Evolutionary conservation across 2,329 filamentous ascomycete genomes (phyloP).

Genomic region (Hymenotorrendiella dingleyae): DNA sequence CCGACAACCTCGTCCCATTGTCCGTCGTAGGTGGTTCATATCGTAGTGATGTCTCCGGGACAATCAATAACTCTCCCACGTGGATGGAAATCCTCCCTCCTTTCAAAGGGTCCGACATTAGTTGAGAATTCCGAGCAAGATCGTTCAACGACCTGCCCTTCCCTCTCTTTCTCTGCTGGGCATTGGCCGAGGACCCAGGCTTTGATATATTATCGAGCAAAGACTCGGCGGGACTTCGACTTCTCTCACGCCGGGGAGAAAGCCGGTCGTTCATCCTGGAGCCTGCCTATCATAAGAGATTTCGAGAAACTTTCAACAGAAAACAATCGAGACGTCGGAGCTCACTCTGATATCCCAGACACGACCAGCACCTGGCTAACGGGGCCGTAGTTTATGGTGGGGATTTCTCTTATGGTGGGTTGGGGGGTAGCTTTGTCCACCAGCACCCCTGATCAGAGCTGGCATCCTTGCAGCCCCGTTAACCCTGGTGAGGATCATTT

Average conservation of each 20-base stretch:
- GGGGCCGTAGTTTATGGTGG: too few relatives aligned
- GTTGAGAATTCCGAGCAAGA: background rate
- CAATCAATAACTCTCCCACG: constrained; percentile 5
- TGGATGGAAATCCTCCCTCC: constrained; percentile 6
- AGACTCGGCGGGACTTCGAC: constrained; percentile 4
- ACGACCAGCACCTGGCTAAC: constrained; percentile 1
- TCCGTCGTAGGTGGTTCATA: background rate
- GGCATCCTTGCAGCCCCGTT: background rate
- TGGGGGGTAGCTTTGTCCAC: too few relatives aligned
- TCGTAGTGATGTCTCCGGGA: background rate
- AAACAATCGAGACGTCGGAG: constrained; percentile 2
- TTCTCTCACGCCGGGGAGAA: constrained; percentile 5
- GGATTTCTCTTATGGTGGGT: too few relatives aligned
- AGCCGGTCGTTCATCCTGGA: background rate
- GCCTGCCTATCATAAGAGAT: constrained; percentile 2
- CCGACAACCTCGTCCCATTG: background rate
- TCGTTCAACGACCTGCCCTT: constrained; percentile 5
- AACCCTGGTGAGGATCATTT: constrained; percentile 9
- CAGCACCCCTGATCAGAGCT: too few relatives aligned
- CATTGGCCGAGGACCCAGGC: constrained; percentile 1
- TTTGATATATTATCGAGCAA: constrained; percentile 1
- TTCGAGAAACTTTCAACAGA: background rate
- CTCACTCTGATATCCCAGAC: background rate
- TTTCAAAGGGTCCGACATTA: constrained; percentile 3
- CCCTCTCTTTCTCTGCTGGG: constrained; percentile 1